phyloP scores from a whole-genome alignment of 2,329 filamentous ascomycete genomes.

The Phaeosphaeria sp. region DNA sequence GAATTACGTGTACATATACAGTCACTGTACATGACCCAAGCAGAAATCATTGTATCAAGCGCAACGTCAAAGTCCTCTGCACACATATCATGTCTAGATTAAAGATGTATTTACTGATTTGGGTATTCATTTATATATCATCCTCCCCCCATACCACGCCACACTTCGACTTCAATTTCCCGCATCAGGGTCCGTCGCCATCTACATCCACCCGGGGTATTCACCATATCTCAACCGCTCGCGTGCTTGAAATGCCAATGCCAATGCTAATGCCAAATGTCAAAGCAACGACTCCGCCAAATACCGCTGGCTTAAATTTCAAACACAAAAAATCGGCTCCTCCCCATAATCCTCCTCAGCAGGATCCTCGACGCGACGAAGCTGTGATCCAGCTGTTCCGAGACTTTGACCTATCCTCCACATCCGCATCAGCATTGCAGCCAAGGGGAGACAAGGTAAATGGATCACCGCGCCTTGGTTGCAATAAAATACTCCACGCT shows the following conservation, averaged over 20 bases:
- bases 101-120: no score
- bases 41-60: no score
- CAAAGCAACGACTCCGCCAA: background rate
- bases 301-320: background rate
- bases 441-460: background rate
- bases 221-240: background rate
- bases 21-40: no score
- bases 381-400: background rate
- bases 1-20: no score
- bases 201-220: background rate
- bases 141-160: no score
- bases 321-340: background rate
- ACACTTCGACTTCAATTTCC: no score
- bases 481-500: constrained; percentile 89
- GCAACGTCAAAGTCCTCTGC: no score
- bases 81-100: no score
- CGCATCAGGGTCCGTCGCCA: no score
- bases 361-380: background rate
- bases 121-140: no score
- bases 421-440: background rate
- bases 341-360: no score
- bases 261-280: background rate
- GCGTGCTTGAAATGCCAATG: background rate
- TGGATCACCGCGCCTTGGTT: constrained; percentile 51
- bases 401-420: background rate